phyloP scores from a whole-genome alignment of 2,329 filamentous ascomycete species.

The Microcyclospora pomicola region DNA sequence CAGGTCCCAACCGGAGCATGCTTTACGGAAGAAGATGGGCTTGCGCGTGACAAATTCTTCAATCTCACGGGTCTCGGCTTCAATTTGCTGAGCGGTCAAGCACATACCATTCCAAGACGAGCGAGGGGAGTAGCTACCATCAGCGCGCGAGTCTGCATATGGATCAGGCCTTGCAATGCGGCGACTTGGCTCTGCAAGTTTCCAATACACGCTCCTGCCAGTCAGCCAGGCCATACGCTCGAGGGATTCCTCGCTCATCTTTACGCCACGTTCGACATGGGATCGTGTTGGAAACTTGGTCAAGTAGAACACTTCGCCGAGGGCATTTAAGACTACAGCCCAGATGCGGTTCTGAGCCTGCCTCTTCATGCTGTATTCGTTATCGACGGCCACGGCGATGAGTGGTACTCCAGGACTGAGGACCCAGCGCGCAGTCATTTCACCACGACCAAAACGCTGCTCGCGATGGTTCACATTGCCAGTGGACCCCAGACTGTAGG shows the following conservation, averaged over 20 bases:
- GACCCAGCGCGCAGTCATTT: slow-evolving; percentile 78
- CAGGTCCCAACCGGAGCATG: slow-evolving; percentile 88
- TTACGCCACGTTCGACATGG: slow-evolving; percentile 33
- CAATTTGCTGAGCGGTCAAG: slow-evolving; percentile 54
- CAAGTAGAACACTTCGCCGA: slow-evolving; percentile 83
- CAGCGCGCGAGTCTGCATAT: slow-evolving; percentile 50
- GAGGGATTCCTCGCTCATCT: slow-evolving; percentile 37
- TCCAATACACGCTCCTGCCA: slow-evolving; percentile 68
- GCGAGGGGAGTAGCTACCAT: slow-evolving; percentile 67
- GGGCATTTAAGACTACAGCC: slow-evolving; percentile 85
- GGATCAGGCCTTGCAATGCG: slow-evolving; percentile 60
- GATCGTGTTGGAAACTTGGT: slow-evolving; percentile 51
- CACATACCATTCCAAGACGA: slow-evolving; percentile 63
- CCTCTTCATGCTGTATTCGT: slow-evolving; percentile 60
- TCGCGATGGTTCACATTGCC: slow-evolving; percentile 46
- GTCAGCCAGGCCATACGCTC: slow-evolving; percentile 64
- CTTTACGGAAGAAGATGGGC: slow-evolving; percentile 63
- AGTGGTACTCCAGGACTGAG: slow-evolving; percentile 89
- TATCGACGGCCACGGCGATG: slow-evolving; percentile 68
- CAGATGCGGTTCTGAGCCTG: slow-evolving; percentile 60
- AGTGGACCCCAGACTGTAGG: slow-evolving; percentile 51
- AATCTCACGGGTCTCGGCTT: slow-evolving; percentile 67
- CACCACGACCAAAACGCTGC: slow-evolving; percentile 53
- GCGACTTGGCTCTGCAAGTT: slow-evolving; percentile 62
- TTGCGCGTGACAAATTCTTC: slow-evolving; percentile 59